Evolutionary conservation across 2,329 filamentous ascomycete species (phyloP).

Genomic region (Didymella lethalis): DNA sequence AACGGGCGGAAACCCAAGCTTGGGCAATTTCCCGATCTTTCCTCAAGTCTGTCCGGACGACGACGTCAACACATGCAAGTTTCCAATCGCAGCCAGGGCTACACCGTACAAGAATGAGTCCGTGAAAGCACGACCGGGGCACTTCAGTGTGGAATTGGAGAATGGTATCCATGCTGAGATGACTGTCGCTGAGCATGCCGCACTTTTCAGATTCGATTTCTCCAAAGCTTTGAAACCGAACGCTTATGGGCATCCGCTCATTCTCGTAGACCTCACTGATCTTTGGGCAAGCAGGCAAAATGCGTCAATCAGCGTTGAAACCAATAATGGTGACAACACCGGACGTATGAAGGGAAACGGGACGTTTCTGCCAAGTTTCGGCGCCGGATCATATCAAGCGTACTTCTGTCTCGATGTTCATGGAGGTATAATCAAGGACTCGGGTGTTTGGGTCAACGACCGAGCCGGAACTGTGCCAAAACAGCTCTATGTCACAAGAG

Average conservation of each 20-base stretch:
- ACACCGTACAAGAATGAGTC: neutral
- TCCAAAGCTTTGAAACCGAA: neutral
- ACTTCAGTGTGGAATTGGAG: neutral
- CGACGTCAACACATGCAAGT: conserved; percentile 45
- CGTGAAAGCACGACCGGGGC: neutral
- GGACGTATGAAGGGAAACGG: neutral
- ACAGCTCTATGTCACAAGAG: neutral
- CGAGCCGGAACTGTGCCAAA: neutral
- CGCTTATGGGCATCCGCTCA: neutral
- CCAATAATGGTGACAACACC: neutral
- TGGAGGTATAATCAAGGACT: neutral
- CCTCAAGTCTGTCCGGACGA: conserved; percentile 70
- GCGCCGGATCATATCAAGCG: neutral
- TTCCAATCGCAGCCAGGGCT: neutral
- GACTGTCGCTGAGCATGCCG: neutral
- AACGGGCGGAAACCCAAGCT: conserved; percentile 60
- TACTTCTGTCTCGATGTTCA: neutral
- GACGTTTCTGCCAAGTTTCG: neutral
- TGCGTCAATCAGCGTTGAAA: neutral
- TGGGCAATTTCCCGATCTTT: conserved; percentile 79
- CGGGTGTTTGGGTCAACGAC: neutral
- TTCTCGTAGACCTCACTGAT: neutral
- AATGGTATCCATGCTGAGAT: neutral
- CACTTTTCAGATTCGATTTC: neutral
- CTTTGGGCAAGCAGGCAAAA: neutral